A percentile compares a stretch with the other conserved stretches of the same genome.
phyloP scores from a whole-genome alignment of 2,329 filamentous ascomycete species.

The Cryoendolithus antarcticus region DNA sequence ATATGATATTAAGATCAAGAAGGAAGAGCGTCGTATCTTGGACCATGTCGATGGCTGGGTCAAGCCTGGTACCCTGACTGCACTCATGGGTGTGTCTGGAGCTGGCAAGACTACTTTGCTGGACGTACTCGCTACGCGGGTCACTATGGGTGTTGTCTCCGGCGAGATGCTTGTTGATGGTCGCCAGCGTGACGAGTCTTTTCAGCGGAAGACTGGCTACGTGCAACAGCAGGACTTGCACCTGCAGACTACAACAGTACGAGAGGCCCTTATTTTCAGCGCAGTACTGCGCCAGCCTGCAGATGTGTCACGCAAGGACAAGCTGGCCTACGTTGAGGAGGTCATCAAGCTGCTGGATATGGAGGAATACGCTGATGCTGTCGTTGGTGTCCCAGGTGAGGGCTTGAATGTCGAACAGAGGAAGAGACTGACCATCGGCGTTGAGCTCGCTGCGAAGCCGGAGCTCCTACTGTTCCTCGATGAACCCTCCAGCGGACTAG shows the following conservation, averaged over 20 bases:
- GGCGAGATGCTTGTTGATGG: slow-evolving; percentile 51
- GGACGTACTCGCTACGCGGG: slow-evolving; percentile 45
- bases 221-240: slow-evolving; percentile 57
- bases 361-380: slow-evolving; percentile 47
- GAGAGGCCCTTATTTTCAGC: slow-evolving; percentile 43
- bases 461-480: slow-evolving; percentile 53
- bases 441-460: slow-evolving; percentile 31
- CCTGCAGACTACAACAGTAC: slow-evolving; percentile 42
- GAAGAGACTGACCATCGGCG: slow-evolving; percentile 49
- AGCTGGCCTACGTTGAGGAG: slow-evolving; percentile 49
- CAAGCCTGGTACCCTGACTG: slow-evolving; percentile 43
- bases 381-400: slow-evolving; percentile 51
- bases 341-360: slow-evolving; percentile 56
- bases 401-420: slow-evolving; percentile 51
- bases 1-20: slow-evolving; percentile 42
- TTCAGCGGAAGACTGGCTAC: slow-evolving; percentile 55
- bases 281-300: slow-evolving; percentile 47
- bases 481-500: slow-evolving; percentile 47
- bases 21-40: slow-evolving; percentile 38
- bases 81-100: slow-evolving; percentile 27
- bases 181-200: slow-evolving; percentile 19
- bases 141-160: slow-evolving; percentile 49
- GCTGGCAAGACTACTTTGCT: slow-evolving; percentile 52
- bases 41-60: slow-evolving; percentile 44
- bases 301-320: slow-evolving; percentile 42